A percentile compares a stretch with the other conserved stretches of the same genome.
These are phyloP conservation scores for Spinellus fusiger DNA, from an alignment of 192 early-diverging fungal species.

Conservation along the genomic window DNA sequence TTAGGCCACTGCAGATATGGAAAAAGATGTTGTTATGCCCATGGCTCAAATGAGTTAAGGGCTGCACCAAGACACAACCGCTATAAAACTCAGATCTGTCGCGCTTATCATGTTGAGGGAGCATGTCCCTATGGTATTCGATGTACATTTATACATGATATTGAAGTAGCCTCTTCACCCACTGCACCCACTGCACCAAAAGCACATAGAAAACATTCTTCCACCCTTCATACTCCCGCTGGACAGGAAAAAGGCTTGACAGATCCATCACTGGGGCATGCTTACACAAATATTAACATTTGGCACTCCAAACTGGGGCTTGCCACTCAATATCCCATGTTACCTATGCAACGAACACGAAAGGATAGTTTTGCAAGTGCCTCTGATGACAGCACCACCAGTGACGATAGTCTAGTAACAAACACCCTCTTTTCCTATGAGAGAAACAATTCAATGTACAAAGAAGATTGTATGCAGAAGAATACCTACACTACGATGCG, in stretches of 20 bases:
- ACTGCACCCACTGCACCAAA: neutral
- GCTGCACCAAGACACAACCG: slow-evolving; percentile 79
- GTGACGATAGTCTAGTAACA: neutral
- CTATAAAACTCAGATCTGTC: slow-evolving; percentile 95
- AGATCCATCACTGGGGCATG: too few relatives aligned
- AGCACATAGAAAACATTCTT: too few relatives aligned
- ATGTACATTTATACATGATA: slow-evolving; percentile 87
- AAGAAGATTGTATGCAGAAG: neutral
- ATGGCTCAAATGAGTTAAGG: slow-evolving; percentile 73
- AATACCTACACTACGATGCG: neutral
- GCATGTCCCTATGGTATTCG: slow-evolving; percentile 90
- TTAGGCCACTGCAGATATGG: slow-evolving; percentile 65
- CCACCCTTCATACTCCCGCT: too few relatives aligned
- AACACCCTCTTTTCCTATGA: neutral
- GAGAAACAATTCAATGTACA: neutral
- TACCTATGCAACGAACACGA: neutral
- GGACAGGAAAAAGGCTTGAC: too few relatives aligned
- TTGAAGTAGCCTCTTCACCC: neutral
- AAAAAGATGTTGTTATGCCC: slow-evolving; percentile 92
- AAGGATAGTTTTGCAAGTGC: neutral
- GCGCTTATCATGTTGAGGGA: slow-evolving; percentile 84
- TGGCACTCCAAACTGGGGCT: neutral
- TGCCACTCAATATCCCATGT: neutral
- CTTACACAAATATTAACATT: too few relatives aligned
- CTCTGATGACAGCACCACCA: neutral